Base-by-base conservation (phyloP, 352 stramenopile species). In the Ophiocytium majus region DNA sequence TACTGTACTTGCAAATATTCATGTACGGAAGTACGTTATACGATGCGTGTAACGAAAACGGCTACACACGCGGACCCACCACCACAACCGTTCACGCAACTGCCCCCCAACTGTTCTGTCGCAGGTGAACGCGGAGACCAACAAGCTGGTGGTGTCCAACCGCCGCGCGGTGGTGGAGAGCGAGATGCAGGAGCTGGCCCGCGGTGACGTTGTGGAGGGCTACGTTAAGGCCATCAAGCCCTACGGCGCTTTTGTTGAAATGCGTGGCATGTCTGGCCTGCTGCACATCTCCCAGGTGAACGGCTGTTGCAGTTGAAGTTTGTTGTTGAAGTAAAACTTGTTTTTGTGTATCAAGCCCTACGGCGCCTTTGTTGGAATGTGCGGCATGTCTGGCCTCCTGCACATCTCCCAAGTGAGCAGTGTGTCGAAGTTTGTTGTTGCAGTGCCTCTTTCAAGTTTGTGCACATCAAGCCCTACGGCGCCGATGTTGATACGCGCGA, bases 361-460 rank as follows among this genome's bases (percentile, higher is more conserved):
- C 84, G 93, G 93, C 83, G 93, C 92, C 63, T 96, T 96, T 81
- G 91, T 96, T 9, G 92, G 95, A 87, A 90, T 96, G 23, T 91
- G 92, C 57, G 92, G 92, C 71, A 95, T 95, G 91, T 93, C 89
- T 76, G 93, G 93, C 79, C 88, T 96, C 33, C 92, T 96, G 63
- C 93, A 96, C 89, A 96, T 96, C 89, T 95, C 92, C 32, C 93
- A 96, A n/a, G n/a, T n/a, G n/a, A n/a, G n/a, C n/a, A n/a, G n/a
- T n/a, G n/a, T n/a, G n/a, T n/a, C n/a, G n/a, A n/a, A n/a, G n/a
- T n/a, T n/a, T n/a, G n/a, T n/a, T n/a, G n/a, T n/a, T n/a, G n/a
- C n/a, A n/a, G n/a, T n/a, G n/a, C n/a, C n/a, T n/a, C n/a, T n/a
- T n/a, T n/a, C n/a, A n/a, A n/a, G n/a, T n/a, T n/a, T n/a, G n/a